Conservation (phyloP, 768 basidiomycete genomes). For the Pleurotus tuoliensis region DNA sequence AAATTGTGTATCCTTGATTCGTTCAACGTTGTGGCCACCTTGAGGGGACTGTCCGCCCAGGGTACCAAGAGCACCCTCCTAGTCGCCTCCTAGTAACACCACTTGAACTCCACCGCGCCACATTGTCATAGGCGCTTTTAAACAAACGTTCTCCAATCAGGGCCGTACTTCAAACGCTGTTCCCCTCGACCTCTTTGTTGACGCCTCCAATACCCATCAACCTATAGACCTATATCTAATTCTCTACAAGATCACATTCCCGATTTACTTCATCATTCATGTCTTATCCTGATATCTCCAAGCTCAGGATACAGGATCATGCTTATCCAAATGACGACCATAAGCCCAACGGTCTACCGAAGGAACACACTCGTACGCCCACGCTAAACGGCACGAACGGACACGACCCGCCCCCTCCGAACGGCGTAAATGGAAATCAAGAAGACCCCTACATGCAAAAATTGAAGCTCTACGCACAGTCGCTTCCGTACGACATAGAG, state of each 20-base stretch:
- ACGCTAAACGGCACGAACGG: background rate
- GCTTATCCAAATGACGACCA: background rate
- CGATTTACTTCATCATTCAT: constrained; percentile 18
- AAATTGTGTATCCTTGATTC: no score
- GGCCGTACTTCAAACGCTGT: background rate
- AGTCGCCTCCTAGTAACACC: background rate
- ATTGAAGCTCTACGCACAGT: constrained; percentile 56
- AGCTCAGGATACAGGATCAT: constrained; percentile 37
- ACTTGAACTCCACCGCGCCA: background rate
- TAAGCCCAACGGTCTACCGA: background rate
- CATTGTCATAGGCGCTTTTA: background rate
- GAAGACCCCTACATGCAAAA: constrained; percentile 53
- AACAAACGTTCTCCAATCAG: background rate
- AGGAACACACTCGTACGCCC: no score
- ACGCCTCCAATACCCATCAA: no score
- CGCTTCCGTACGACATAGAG: constrained; percentile 77
- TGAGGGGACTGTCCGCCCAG: no score
- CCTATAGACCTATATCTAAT: background rate
- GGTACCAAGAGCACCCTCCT: no score
- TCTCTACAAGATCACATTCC: background rate
- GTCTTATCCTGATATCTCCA: constrained; percentile 46
- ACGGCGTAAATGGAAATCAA: constrained; percentile 23
- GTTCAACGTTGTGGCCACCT: no score
- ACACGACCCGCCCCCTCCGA: constrained; percentile 14
- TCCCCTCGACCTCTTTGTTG: background rate